phyloP scores from a whole-genome alignment of 2,329 filamentous ascomycete species.

The Beauveria varroae region DNA sequence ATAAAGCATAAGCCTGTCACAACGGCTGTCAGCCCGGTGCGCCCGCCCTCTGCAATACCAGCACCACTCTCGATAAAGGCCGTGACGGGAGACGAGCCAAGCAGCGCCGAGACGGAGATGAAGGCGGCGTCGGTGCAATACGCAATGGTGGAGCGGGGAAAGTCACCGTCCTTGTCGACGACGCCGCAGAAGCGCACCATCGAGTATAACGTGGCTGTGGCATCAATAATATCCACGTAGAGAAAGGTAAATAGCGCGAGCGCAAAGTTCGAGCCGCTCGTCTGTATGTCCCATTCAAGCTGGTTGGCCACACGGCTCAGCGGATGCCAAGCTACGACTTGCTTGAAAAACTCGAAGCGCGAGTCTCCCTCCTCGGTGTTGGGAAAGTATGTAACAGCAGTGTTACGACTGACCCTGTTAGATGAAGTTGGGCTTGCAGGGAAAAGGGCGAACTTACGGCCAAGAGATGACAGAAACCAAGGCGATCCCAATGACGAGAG shows the following conservation, averaged over 20 bases:
- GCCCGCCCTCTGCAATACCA: constrained; percentile 67
- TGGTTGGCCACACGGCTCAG: constrained; percentile 55
- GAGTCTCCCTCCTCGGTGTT: constrained; percentile 55
- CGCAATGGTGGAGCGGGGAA: constrained; percentile 75
- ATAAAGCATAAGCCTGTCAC: constrained; percentile 63
- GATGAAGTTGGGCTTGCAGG: constrained; percentile 9
- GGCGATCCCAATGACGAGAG: constrained; percentile 65
- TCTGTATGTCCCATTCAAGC: constrained; percentile 57
- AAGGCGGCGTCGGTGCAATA: constrained; percentile 65
- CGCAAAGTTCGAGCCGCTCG: constrained; percentile 53
- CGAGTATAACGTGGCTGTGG: constrained; percentile 71
- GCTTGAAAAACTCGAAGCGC: constrained; percentile 64
- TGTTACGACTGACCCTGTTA: constrained; percentile 43
- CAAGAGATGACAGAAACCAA: constrained; percentile 68
- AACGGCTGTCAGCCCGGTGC: constrained; percentile 65
- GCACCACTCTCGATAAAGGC: constrained; percentile 71
- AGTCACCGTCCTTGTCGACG: constrained; percentile 66
- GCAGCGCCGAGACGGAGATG: constrained; percentile 62
- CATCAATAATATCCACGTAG: constrained; percentile 74
- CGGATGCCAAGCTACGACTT: constrained; percentile 64
- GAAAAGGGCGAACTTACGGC: constrained; percentile 44
- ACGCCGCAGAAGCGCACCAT: constrained; percentile 69
- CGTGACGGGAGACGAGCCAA: constrained; percentile 65
- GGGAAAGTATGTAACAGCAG: constrained; percentile 66
- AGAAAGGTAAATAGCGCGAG: constrained; percentile 70